Conservation (phyloP, 1,139 yeast genomes). For the Kluyveromyces marxianus region DNA sequence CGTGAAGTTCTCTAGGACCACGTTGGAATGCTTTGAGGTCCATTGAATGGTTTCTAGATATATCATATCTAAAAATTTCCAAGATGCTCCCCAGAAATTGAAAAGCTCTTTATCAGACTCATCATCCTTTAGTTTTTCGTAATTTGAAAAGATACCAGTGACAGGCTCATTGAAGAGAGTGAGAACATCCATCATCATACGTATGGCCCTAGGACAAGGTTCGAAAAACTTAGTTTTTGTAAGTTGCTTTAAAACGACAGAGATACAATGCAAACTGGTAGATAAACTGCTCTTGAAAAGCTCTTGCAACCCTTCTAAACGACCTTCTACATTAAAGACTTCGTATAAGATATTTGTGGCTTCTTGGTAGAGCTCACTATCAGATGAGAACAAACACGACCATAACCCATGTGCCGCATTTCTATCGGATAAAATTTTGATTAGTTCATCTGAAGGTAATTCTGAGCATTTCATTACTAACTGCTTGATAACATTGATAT, state of each 20-base stretch:
- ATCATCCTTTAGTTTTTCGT: slow-evolving; percentile 18
- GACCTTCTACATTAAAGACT: slow-evolving; percentile 67
- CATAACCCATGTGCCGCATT: slow-evolving; percentile 49
- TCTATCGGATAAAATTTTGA: slow-evolving; percentile 34
- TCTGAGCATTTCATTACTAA: slow-evolving; percentile 35
- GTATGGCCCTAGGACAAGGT: slow-evolving; percentile 68
- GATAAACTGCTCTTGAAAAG: slow-evolving; percentile 40
- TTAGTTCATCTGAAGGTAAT: slow-evolving; percentile 40
- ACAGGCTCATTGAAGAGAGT: slow-evolving; percentile 61
- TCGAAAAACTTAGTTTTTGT: slow-evolving; percentile 49
- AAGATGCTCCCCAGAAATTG: slow-evolving; percentile 55
- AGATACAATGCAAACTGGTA: slow-evolving; percentile 43
- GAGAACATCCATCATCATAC: slow-evolving; percentile 67
- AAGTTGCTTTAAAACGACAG: slow-evolving; percentile 40
- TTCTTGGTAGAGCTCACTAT: slow-evolving; percentile 47
- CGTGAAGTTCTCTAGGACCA: slow-evolving; percentile 66
- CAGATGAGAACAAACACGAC: slow-evolving; percentile 61
- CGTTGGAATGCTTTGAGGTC: slow-evolving; percentile 57
- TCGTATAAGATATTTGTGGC: slow-evolving; percentile 70
- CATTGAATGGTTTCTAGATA: slow-evolving; percentile 64
- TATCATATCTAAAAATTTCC: slow-evolving; percentile 66
- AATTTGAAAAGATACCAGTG: slow-evolving; percentile 42
- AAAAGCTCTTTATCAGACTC: slow-evolving; percentile 26
- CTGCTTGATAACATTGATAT: slow-evolving; percentile 24
- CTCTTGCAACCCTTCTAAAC: slow-evolving; percentile 61